These are phyloP conservation scores for Paramecium primaurelia DNA, from an alignment of 73 alveolate genomes.

Conservation along the genomic window DNA sequence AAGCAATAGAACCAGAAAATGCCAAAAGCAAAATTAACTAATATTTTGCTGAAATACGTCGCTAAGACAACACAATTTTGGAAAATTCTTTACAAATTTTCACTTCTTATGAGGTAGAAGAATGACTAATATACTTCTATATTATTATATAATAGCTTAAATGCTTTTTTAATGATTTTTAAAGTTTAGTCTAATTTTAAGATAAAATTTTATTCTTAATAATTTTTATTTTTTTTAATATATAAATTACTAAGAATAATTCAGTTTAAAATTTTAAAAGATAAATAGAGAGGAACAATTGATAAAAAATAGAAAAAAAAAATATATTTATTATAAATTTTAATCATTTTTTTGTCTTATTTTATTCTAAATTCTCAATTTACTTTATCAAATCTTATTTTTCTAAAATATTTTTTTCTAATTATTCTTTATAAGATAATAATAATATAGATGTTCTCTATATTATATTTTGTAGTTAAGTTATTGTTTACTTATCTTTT, in stretches of 20 bases:
- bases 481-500: neutral
- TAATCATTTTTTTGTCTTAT: neutral
- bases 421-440: neutral
- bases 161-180: neutral
- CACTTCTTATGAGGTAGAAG: neutral
- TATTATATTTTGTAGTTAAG: neutral
- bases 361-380: neutral
- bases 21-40: neutral
- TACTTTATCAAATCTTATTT: neutral
- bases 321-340: neutral
- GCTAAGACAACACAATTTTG: neutral
- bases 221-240: neutral
- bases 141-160: neutral
- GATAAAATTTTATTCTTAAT: neutral
- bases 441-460: neutral
- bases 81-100: neutral
- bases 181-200: neutral
- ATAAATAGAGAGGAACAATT: neutral
- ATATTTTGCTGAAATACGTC: neutral
- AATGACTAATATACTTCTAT: neutral
- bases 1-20: slow-evolving; percentile 64
- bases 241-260: neutral
- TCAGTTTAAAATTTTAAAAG: neutral
- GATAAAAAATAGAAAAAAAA: neutral
- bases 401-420: neutral